These are phyloP conservation scores for Spizellomyces sp. DNA, from an alignment of 192 early-diverging fungal genomes.

Conservation along the genomic window DNA sequence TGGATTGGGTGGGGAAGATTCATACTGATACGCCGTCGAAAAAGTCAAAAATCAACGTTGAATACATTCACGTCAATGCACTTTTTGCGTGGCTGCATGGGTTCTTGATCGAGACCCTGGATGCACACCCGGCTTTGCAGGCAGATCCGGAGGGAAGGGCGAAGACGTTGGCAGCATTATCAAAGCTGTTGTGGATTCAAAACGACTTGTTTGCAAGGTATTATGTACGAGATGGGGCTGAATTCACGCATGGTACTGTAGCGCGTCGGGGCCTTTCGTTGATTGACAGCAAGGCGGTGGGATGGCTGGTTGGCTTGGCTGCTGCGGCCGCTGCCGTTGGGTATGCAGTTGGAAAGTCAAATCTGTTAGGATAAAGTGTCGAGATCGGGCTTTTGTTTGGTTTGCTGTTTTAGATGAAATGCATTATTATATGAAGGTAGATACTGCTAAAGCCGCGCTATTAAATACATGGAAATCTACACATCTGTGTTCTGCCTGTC, in stretches of 20 bases:
- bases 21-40: slow-evolving; percentile 75
- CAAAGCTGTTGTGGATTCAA: slow-evolving; percentile 84
- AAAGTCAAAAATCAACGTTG: slow-evolving; percentile 78
- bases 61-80: slow-evolving; percentile 80
- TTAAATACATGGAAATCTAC: too few species aligned
- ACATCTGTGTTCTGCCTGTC: too few species aligned
- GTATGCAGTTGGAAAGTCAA: neutral
- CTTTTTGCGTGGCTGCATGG: slow-evolving; percentile 62
- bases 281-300: too few species aligned
- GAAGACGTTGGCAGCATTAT: slow-evolving; percentile 60
- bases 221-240: slow-evolving; percentile 64
- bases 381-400: too few species aligned
- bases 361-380: too few species aligned
- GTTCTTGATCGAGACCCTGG: slow-evolving; percentile 50
- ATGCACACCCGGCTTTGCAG: slow-evolving; percentile 46
- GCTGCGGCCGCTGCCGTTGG: slow-evolving; percentile 4
- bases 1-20: slow-evolving; percentile 77
- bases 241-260: neutral
- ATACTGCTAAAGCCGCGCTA: too few species aligned
- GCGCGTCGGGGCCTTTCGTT: too few species aligned
- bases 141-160: slow-evolving; percentile 8
- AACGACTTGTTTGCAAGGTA: slow-evolving; percentile 80
- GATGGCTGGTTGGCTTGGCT: neutral
- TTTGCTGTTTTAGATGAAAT: too few species aligned
- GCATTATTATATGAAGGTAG: too few species aligned